Evolutionary conservation across 1,284 basidiomycete species (phyloP).

Genomic region (Stygiomarasmius scandens): DNA sequence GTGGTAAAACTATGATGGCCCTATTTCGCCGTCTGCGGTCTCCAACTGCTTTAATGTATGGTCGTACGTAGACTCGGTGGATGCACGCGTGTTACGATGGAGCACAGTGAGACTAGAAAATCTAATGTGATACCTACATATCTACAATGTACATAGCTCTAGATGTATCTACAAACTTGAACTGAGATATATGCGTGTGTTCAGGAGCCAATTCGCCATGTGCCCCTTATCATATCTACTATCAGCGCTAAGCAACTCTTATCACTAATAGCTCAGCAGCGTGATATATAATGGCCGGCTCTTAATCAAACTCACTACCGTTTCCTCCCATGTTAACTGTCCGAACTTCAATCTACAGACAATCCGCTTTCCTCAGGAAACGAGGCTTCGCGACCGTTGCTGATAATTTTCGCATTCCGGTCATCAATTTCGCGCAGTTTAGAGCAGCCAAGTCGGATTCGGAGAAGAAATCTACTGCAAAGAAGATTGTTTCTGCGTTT

Average conservation of each 20-base stretch:
- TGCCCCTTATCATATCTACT: too few species aligned
- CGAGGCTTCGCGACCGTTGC: constrained; percentile 33
- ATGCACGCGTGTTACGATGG: too few species aligned
- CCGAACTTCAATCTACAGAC: constrained; percentile 24
- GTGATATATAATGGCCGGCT: not conserved
- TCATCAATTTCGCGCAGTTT: constrained; percentile 78
- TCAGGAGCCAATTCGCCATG: too few species aligned
- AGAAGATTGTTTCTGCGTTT: constrained; percentile 75
- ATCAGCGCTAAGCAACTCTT: too few species aligned
- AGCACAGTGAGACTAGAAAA: too few species aligned
- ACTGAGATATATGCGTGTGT: too few species aligned
- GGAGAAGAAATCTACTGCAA: constrained; percentile 66
- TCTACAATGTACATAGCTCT: too few species aligned
- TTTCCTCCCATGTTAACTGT: constrained; percentile 31
- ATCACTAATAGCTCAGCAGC: too few species aligned
- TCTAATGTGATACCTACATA: too few species aligned
- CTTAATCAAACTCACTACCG: too few species aligned
- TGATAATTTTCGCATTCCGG: constrained; percentile 59
- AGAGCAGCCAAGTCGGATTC: constrained; percentile 47
- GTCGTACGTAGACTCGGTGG: constrained; percentile 12
- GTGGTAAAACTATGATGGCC: constrained; percentile 65
- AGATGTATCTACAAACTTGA: too few species aligned
- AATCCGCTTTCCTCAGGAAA: constrained; percentile 17
- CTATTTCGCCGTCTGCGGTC: constrained; percentile 69
- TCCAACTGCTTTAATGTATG: constrained; percentile 34